phyloP scores from a whole-genome alignment of 2,329 filamentous ascomycete genomes.

The Hawksworthiomyces lignivorus region DNA sequence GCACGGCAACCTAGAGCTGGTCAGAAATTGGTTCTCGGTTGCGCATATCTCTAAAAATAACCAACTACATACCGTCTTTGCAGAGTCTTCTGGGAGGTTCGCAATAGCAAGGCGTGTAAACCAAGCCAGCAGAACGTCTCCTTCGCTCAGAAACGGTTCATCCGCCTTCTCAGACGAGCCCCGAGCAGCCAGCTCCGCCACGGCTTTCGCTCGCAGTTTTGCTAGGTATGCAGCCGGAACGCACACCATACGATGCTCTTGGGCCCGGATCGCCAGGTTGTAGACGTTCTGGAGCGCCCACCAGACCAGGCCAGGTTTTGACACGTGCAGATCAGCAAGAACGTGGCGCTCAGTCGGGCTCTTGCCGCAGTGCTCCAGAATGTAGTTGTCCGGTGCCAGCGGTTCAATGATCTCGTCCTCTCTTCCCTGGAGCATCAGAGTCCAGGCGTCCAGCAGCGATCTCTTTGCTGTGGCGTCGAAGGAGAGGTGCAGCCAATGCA shows the following conservation, averaged over 20 bases:
- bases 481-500: conserved; percentile 35
- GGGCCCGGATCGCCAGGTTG: conserved; percentile 16
- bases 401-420: conserved; percentile 56
- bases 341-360: conserved; percentile 15
- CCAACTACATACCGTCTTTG: too few relatives aligned
- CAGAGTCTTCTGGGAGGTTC: too few relatives aligned
- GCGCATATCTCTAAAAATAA: too few relatives aligned
- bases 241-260: conserved; percentile 28
- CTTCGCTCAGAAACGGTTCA: conserved; percentile 26
- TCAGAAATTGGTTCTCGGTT: too few relatives aligned
- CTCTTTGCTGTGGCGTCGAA: conserved; percentile 33
- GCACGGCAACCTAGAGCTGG: too few relatives aligned
- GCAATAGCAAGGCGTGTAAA: too few relatives aligned
- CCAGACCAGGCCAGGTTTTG: conserved; percentile 13
- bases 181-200: conserved; percentile 9
- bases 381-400: conserved; percentile 51
- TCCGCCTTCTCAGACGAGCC: too few relatives aligned
- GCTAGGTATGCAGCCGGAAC: conserved; percentile 22
- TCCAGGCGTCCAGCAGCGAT: conserved; percentile 34
- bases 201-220: conserved; percentile 19
- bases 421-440: conserved; percentile 27
- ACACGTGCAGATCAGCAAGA: conserved; percentile 16
- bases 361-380: conserved; percentile 37
- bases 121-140: too few relatives aligned
- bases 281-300: conserved; percentile 21